Percentiles rank a stretch among this genome's conserved stretches.
Evolutionary conservation across 352 stramenopile species (phyloP).

Genomic region (Blastocystis sp.): DNA sequence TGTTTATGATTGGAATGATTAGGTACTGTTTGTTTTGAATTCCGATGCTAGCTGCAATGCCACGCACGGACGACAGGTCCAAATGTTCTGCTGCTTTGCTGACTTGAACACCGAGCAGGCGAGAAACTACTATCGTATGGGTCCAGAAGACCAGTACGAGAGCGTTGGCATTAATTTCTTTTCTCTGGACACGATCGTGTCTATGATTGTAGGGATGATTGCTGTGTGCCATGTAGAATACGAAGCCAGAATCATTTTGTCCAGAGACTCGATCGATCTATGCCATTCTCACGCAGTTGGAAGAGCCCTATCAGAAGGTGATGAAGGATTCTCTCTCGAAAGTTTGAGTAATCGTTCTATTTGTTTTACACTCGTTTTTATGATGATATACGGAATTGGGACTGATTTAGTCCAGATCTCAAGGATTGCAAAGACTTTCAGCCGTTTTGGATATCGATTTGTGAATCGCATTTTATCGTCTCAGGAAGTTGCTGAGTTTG

Average conservation of each 20-base stretch:
- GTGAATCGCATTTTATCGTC: neutral
- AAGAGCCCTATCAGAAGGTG: neutral
- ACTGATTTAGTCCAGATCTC: constrained; percentile 35
- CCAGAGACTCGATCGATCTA: neutral
- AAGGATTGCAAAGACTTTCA: neutral
- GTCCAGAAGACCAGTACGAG: constrained; percentile 38
- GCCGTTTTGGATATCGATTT: constrained; percentile 31
- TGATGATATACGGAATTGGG: constrained; percentile 45
- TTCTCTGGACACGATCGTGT: neutral
- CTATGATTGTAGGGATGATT: neutral
- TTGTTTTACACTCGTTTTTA: neutral
- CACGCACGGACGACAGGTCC: constrained; percentile 29
- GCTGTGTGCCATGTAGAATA: neutral
- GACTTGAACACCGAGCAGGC: neutral
- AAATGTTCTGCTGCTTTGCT: constrained; percentile 26
- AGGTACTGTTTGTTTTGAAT: neutral
- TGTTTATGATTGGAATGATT: constrained; percentile 1
- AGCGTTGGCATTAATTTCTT: constrained; percentile 42
- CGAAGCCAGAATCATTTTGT: neutral
- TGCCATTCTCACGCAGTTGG: neutral
- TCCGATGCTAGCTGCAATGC: neutral
- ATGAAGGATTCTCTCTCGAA: neutral
- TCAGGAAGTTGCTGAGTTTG: neutral
- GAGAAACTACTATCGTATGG: neutral
- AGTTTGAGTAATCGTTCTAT: neutral